A percentile compares a stretch with the other conserved stretches of the same genome.
phyloP scores from a whole-genome alignment of 139 green algal genomes.

The Medakamo hakoo region DNA sequence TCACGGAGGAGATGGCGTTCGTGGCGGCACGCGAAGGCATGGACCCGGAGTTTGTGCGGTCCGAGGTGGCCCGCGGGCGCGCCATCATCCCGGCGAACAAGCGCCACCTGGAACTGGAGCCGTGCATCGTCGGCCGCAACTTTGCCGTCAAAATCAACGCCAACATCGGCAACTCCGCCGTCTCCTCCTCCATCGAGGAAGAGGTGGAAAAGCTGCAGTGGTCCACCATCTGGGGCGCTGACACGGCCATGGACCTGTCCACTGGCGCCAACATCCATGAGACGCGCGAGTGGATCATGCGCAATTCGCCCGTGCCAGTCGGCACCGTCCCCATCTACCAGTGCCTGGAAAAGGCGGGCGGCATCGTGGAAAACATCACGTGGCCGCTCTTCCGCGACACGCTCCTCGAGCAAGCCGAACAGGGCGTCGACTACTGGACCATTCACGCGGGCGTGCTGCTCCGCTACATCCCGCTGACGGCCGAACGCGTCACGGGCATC shows the following conservation, averaged over 20 bases:
- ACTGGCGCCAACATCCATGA: slow-evolving; percentile 87
- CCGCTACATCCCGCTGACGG: slow-evolving; percentile 76
- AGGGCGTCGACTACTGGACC: slow-evolving; percentile 96
- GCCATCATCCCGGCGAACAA: slow-evolving; percentile 97
- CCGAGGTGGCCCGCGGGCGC: slow-evolving; percentile 76
- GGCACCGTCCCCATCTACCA: slow-evolving; percentile 80
- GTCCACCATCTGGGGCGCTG: slow-evolving; percentile 83
- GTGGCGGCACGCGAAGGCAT: slow-evolving; percentile 67
- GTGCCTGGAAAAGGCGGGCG: slow-evolving; percentile 67
- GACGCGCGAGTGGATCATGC: slow-evolving; percentile 87
- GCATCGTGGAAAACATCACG: slow-evolving; percentile 76
- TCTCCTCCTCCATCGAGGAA: slow-evolving; percentile 85
- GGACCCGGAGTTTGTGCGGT: slow-evolving; percentile 78
- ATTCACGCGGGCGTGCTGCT: slow-evolving; percentile 93
- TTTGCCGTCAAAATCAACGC: slow-evolving; percentile 94
- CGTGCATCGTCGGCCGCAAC: slow-evolving; percentile 68
- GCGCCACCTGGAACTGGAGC: slow-evolving; percentile 83
- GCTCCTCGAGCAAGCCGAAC: slow-evolving; percentile 86
- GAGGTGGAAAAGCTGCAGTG: slow-evolving; percentile 94
- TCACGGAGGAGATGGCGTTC: slow-evolving; percentile 93
- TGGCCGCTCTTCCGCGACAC: slow-evolving; percentile 91
- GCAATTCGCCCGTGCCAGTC: slow-evolving; percentile 78
- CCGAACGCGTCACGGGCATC: slow-evolving; percentile 82
- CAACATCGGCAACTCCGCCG: slow-evolving; percentile 91
- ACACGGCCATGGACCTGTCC: slow-evolving; percentile 92